Evolutionary conservation across 2,329 filamentous ascomycete genomes (phyloP).

Genomic region (Trichophyton mentagrophytes): DNA sequence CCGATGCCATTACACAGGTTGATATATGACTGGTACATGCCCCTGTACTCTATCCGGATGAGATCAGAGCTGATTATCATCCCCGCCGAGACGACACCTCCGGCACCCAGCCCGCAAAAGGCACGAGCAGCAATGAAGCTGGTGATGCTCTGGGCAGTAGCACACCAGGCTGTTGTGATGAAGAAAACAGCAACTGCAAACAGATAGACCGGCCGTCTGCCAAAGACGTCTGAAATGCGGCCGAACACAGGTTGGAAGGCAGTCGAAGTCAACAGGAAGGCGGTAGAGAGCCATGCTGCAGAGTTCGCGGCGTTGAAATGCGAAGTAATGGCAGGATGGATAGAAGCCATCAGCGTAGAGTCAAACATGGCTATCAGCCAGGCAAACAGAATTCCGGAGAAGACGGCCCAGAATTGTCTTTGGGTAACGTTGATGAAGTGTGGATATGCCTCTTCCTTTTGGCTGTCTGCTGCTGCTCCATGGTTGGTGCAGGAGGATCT

Average conservation of each 20-base stretch:
- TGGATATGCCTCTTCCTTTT: slow-evolving; percentile 5
- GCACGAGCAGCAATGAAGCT: slow-evolving; percentile 60
- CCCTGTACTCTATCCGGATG: slow-evolving; percentile 55
- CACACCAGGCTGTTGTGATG: slow-evolving; percentile 57
- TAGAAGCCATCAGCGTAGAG: slow-evolving; percentile 67
- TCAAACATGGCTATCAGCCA: slow-evolving; percentile 55
- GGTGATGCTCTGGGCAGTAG: slow-evolving; percentile 52
- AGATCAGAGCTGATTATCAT: slow-evolving; percentile 53
- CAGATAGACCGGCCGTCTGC: slow-evolving; percentile 55
- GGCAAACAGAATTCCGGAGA: slow-evolving; percentile 44
- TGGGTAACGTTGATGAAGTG: slow-evolving; percentile 29
- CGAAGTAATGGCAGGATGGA: slow-evolving; percentile 68
- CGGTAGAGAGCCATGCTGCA: slow-evolving; percentile 71
- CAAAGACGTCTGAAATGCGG: slow-evolving; percentile 60
- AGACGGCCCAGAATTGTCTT: slow-evolving; percentile 50
- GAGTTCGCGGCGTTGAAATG: slow-evolving; percentile 66
- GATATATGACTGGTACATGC: slow-evolving; percentile 32
- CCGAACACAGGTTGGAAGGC: slow-evolving; percentile 64
- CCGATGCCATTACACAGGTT: slow-evolving; percentile 28
- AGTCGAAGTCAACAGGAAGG: slow-evolving; percentile 64
- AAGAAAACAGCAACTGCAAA: slow-evolving; percentile 50
- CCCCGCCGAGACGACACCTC: slow-evolving; percentile 54
- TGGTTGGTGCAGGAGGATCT: background rate
- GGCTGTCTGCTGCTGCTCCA: background rate
- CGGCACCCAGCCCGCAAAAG: slow-evolving; percentile 59